A percentile compares a stretch with the other conserved stretches of the same genome.
These are phyloP conservation scores for Penicillium sp. DNA, from an alignment of 2,329 filamentous ascomycete genomes.

Conservation along the genomic window DNA sequence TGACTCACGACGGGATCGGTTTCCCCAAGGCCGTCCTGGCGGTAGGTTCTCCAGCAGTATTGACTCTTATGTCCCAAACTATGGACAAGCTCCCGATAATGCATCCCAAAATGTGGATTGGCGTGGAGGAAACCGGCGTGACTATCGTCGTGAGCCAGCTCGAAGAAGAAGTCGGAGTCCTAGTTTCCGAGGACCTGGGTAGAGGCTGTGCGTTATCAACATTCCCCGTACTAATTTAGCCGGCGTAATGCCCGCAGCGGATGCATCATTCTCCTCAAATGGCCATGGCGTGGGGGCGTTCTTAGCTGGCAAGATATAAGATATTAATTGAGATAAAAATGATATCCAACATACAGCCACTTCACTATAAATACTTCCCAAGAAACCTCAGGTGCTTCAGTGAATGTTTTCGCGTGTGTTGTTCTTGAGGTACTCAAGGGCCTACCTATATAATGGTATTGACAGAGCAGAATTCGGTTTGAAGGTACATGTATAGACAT, in stretches of 20 bases:
- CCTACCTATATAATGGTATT: too few relatives aligned
- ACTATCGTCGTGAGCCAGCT: conserved; percentile 29
- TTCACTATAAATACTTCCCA: too few relatives aligned
- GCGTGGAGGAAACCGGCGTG: conserved; percentile 26
- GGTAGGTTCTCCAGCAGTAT: conserved; percentile 26
- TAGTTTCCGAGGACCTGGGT: conserved; percentile 23
- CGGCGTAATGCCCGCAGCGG: background rate
- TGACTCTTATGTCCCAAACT: conserved; percentile 41
- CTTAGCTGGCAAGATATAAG: background rate
- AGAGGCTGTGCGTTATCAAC: conserved; percentile 11
- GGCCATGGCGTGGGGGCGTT: background rate
- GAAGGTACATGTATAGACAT: background rate
- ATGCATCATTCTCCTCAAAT: background rate
- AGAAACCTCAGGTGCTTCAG: background rate
- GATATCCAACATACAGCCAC: background rate
- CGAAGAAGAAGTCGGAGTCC: conserved; percentile 40
- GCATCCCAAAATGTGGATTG: conserved; percentile 25
- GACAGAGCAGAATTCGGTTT: background rate
- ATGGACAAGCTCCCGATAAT: conserved; percentile 28
- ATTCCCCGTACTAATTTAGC: background rate
- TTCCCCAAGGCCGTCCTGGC: conserved; percentile 22
- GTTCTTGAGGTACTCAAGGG: too few relatives aligned
- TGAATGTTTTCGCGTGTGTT: too few relatives aligned
- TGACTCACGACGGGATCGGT: conserved; percentile 33
- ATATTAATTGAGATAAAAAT: background rate